phyloP scores from a whole-genome alignment of 1,284 basidiomycete genomes.

The Marasmius fiardii region DNA sequence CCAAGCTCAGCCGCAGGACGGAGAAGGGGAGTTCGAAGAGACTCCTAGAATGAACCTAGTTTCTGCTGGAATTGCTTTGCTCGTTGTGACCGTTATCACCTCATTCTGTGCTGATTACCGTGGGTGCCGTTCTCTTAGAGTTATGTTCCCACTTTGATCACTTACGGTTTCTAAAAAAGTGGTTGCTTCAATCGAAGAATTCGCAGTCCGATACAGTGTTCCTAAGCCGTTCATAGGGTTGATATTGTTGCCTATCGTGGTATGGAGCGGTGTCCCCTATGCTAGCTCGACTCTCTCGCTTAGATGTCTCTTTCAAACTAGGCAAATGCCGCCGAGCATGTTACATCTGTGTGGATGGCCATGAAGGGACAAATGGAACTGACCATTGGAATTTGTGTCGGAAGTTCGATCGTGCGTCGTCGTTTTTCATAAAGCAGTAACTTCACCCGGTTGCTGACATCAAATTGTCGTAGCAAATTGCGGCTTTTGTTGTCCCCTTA shows the following conservation, averaged over 20 bases:
- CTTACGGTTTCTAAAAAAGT: slow-evolving; percentile 37
- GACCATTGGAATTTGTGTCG: slow-evolving; percentile 87
- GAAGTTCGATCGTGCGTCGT: slow-evolving; percentile 76
- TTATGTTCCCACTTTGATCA: slow-evolving; percentile 3
- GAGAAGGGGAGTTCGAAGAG: slow-evolving; percentile 37
- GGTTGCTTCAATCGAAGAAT: slow-evolving; percentile 89
- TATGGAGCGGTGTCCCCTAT: too few relatives aligned
- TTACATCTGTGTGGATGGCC: slow-evolving; percentile 89
- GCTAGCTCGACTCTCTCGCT: too few relatives aligned
- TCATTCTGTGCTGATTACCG: slow-evolving; percentile 84
- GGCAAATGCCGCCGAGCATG: slow-evolving; percentile 79
- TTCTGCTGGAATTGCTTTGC: slow-evolving; percentile 54
- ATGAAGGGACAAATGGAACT: slow-evolving; percentile 85
- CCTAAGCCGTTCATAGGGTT: slow-evolving; percentile 82
- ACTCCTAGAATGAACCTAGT: slow-evolving; percentile 63
- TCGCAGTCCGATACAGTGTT: slow-evolving; percentile 74
- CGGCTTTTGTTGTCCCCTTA: slow-evolving; percentile 82
- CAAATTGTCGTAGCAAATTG: slow-evolving; percentile 66
- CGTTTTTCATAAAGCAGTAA: neutral
- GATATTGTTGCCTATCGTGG: slow-evolving; percentile 71
- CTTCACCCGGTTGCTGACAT: neutral
- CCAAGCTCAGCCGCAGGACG: slow-evolving; percentile 18
- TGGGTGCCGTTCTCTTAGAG: slow-evolving; percentile 30
- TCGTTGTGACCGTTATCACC: slow-evolving; percentile 74
- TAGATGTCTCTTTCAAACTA: slow-evolving; percentile 24